Percentiles rank a stretch among this genome's conserved stretches.
Evolutionary conservation across 2,329 filamentous ascomycete genomes (phyloP).

Genomic region (Pseudopyrenochaeta lycopersici): DNA sequence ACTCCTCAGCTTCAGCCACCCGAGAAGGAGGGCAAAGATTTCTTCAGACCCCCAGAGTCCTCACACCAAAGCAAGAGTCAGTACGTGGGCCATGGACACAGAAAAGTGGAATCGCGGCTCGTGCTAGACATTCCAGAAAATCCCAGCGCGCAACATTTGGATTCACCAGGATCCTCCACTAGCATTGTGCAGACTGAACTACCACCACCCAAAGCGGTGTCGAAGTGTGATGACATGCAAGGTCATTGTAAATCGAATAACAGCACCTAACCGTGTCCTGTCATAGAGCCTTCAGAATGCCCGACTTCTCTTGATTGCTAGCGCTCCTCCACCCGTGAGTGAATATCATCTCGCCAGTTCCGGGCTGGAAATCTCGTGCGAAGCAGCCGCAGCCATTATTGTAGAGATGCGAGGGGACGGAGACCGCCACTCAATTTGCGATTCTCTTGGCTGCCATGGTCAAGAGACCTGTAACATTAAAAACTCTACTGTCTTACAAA

Average conservation of each 20-base stretch:
- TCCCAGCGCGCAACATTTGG: not conserved
- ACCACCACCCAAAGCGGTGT: not conserved
- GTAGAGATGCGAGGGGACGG: conserved; percentile 37
- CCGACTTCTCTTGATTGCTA: conserved; percentile 29
- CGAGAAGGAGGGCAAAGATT: not conserved
- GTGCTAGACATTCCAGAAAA: not conserved
- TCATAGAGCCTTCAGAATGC: conserved; percentile 19
- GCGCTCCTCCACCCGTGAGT: conserved; percentile 15
- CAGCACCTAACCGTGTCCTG: conserved; percentile 1
- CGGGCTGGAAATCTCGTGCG: conserved; percentile 35
- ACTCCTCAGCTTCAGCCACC: not conserved
- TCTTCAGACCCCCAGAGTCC: not conserved
- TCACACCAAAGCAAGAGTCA: not conserved
- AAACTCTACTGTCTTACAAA: conserved; percentile 33
- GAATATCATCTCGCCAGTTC: not conserved
- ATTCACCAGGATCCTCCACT: conserved; percentile 1
- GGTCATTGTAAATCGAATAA: not conserved
- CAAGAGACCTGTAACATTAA: conserved; percentile 29
- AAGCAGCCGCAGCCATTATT: conserved; percentile 38
- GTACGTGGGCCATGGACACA: not conserved
- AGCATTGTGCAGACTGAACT: not conserved
- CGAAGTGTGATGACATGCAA: not conserved
- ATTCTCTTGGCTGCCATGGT: conserved; percentile 28
- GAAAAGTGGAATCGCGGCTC: not conserved
- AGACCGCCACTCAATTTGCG: conserved; percentile 25